Conservation (phyloP, 2,329 filamentous ascomycete species). For the Periconia sp. region DNA sequence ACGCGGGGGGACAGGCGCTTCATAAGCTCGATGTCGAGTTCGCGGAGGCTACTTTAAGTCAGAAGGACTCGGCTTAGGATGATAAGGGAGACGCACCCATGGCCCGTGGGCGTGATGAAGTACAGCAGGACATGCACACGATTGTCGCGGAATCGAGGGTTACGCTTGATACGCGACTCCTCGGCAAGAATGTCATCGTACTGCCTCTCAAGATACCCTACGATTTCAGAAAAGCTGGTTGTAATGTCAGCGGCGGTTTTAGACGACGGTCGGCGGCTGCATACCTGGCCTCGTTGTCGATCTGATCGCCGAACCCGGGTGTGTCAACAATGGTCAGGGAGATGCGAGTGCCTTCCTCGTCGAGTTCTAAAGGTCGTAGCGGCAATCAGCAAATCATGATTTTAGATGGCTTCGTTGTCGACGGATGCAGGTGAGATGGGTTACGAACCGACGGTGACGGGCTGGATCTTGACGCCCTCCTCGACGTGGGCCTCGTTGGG, state of each 20-base stretch:
- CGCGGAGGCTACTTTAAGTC: constrained; percentile 73
- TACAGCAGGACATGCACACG: constrained; percentile 97
- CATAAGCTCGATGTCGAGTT: constrained; percentile 99
- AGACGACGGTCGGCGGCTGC: constrained; percentile 9
- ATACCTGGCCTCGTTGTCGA: constrained; percentile 98
- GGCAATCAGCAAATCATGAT: constrained; percentile 12
- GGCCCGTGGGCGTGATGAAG: constrained; percentile 98
- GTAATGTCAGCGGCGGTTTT: constrained; percentile 20
- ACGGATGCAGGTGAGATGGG: too few relatives aligned
- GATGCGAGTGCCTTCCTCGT: constrained; percentile 98
- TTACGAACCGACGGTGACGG: constrained; percentile 87
- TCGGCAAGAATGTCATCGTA: constrained; percentile 99
- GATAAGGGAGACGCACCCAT: constrained; percentile 67
- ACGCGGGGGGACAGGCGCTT: constrained; percentile 97
- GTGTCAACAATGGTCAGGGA: constrained; percentile 98
- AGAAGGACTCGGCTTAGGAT: constrained; percentile 12
- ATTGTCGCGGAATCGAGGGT: constrained; percentile 98
- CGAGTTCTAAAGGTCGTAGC: constrained; percentile 86
- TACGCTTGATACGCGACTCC: constrained; percentile 99
- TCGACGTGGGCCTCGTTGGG: constrained; percentile 86
- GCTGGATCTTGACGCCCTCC: constrained; percentile 98
- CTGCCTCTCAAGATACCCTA: constrained; percentile 97
- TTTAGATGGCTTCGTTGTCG: not conserved
- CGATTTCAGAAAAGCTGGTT: constrained; percentile 92
- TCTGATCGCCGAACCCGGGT: constrained; percentile 96